Evolutionary conservation across 305 asterid species (phyloP).

Genomic region (Fraxinus albicans): DNA sequence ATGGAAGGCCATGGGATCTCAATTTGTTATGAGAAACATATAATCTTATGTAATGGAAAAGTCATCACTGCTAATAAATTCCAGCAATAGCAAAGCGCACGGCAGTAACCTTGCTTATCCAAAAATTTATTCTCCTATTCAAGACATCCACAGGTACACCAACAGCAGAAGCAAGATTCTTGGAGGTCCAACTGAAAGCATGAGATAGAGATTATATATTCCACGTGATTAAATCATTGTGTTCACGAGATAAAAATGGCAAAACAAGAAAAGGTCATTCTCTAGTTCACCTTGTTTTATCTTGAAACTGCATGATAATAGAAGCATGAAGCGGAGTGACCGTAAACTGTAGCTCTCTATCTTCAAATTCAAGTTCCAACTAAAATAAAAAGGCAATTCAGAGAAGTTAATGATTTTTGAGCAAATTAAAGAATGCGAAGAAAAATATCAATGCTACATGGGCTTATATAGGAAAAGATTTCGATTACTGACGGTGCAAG

Average conservation of each 20-base stretch:
- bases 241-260: neutral
- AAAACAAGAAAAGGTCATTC: constrained; percentile 7
- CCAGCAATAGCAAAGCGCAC: neutral
- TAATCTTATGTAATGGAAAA: neutral
- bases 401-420: constrained; percentile 5
- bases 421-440: constrained; percentile 7
- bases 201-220: constrained; percentile 9
- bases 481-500: neutral
- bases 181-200: constrained; percentile 78
- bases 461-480: neutral
- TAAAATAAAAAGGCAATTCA: constrained; percentile 35
- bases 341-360: constrained; percentile 61
- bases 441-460: neutral
- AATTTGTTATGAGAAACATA: neutral
- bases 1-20: constrained; percentile 14
- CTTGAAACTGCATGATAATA: constrained; percentile 86
- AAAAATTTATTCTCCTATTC: constrained; percentile 73
- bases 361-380: constrained; percentile 96
- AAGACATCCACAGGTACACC: constrained; percentile 84
- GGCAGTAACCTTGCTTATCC: constrained; percentile 85
- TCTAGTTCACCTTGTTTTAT: constrained; percentile 61
- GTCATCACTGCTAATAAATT: neutral
- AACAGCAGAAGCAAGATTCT: constrained; percentile 76
- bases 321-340: constrained; percentile 94
- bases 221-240: neutral